Evolutionary conservation across 1,284 basidiomycete species (phyloP).

Genomic region (Cryptococcus hybrid): DNA sequence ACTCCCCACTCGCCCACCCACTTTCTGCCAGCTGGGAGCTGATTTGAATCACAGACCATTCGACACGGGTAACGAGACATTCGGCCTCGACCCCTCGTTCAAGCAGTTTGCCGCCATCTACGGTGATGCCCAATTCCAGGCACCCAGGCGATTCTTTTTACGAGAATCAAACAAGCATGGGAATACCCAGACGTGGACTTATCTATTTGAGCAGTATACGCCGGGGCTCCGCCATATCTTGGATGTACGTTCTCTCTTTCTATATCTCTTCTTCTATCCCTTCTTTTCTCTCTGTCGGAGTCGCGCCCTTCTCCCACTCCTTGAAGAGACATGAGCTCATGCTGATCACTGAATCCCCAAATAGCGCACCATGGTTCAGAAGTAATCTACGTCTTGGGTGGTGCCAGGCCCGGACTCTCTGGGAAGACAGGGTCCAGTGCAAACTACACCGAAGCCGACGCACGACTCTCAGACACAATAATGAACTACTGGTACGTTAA

Average conservation of each 20-base stretch:
- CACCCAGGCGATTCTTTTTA: constrained; percentile 31
- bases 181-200: constrained; percentile 32
- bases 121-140: constrained; percentile 35
- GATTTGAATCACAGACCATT: constrained; percentile 25
- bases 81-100: constrained; percentile 23
- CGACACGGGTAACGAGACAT: constrained; percentile 42
- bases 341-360: too few species aligned
- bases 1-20: too few species aligned
- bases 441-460: constrained; percentile 26
- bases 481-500: constrained; percentile 40
- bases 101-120: constrained; percentile 32
- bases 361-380: constrained; percentile 8
- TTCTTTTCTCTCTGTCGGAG: too few species aligned
- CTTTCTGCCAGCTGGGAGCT: not conserved
- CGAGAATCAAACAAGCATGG: constrained; percentile 25
- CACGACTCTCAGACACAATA: constrained; percentile 21
- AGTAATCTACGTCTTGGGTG: constrained; percentile 28
- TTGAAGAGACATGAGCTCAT: too few species aligned
- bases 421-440: not conserved
- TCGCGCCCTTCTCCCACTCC: too few species aligned
- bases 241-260: constrained; percentile 13
- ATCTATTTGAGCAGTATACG: constrained; percentile 28
- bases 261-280: not conserved
- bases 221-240: constrained; percentile 7
- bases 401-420: constrained; percentile 3